phyloP scores from a whole-genome alignment of 2,329 filamentous ascomycete species.

The Talaromyces sp. region DNA sequence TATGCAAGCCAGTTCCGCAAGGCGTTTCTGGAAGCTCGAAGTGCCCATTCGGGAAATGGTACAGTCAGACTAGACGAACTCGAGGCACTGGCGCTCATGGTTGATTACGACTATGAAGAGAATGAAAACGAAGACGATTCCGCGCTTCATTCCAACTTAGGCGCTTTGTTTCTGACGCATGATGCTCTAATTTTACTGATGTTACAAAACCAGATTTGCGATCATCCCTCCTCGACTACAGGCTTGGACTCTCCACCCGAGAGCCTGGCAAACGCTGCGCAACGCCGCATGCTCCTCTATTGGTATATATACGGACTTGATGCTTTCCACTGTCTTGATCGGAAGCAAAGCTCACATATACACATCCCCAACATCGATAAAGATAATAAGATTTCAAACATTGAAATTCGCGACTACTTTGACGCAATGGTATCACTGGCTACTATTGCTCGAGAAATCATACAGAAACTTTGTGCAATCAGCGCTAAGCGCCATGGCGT shows the following conservation, averaged over 20 bases:
- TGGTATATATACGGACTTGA: constrained; percentile 6
- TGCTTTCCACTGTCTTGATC: constrained; percentile 5
- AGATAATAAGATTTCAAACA: neutral
- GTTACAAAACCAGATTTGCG: neutral
- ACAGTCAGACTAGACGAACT: neutral
- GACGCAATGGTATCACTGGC: neutral
- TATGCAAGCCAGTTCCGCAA: neutral
- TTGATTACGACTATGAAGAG: neutral
- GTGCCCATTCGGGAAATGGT: neutral
- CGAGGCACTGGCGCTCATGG: constrained; percentile 1
- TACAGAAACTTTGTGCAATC: neutral
- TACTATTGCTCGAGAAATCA: neutral
- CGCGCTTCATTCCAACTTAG: neutral
- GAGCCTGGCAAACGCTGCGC: neutral
- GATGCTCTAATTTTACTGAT: neutral
- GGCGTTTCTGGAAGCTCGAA: neutral
- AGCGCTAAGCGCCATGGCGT: neutral
- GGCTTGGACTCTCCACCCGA: neutral
- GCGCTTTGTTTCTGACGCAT: neutral
- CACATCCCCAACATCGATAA: neutral
- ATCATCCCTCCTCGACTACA: neutral
- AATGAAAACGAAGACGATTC: neutral
- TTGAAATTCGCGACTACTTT: neutral
- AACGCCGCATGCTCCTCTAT: neutral
- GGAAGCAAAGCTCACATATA: neutral